Evolutionary conservation across 2,329 filamentous ascomycete genomes (phyloP), one percentile per base, ranked within the genome.

Genomic region (Colletotrichum musicola): DNA sequence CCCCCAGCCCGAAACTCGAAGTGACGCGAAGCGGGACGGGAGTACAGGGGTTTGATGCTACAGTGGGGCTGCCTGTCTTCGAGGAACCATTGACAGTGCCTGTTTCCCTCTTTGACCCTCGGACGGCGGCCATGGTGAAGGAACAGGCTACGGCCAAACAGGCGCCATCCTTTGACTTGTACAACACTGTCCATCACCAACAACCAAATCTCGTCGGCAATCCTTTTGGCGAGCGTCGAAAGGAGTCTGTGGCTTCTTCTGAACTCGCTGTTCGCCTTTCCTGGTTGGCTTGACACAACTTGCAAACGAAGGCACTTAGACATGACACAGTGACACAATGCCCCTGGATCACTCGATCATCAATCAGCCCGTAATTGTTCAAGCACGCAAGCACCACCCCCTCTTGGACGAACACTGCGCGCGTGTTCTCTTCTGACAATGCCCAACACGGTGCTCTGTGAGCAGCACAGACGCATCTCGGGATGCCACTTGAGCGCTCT

Each of bases 11-110:
- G 67, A 69, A 69, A 69, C 67, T 63, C 35, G 50, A 69, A 55
- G 64, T 69, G 58, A 69, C 57, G 57, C 67, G 64, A 69, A 69
- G 53, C 64, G 62, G 67, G 54, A 68, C 67, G 54, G 64, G 49
- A 46, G 40, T 14, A 53, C 64, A 67, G 64, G 63, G 62, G 38
- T 47, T 51, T 53, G 62, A 60, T 69, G 66, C 18, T 60, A 61
- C 35, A 56, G 66, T 69, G 66, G 66, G 56, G 56, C 62, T n/a
- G 18, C 18, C 25, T 30, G 27, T 46, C 40, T 30, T 47, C n/a
- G 16, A 59, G 59, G n/a, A 27, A 18, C 49, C 62, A 56, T 42
- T 66, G 50, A 65, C 62, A 56, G 62, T 49, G 57, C 49, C 55
- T 14, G 30, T 59, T 68, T 27, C 53, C 35, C 53, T 65, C 56